Percentiles rank a stretch among this genome's conserved stretches.
Conservation (phyloP, 2,329 filamentous ascomycete genomes). For the Nothophoma quercina region DNA sequence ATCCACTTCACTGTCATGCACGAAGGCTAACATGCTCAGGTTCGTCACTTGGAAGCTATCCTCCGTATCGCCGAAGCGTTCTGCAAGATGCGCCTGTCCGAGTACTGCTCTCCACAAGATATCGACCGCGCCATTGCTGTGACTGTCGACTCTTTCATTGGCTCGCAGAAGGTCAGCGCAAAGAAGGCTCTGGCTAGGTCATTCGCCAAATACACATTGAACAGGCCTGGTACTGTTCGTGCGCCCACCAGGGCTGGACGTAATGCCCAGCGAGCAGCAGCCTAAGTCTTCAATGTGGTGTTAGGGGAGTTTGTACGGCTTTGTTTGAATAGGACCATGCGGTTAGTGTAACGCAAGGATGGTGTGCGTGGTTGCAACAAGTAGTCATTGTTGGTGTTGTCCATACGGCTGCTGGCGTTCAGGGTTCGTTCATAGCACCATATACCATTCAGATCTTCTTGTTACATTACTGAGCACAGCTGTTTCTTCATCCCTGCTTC, state of each 20-base stretch:
- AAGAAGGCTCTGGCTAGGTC: constrained; percentile 94
- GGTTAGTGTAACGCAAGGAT: background rate
- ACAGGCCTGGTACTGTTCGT: constrained; percentile 53
- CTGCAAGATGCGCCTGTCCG: constrained; percentile 96
- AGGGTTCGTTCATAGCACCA: constrained; percentile 5
- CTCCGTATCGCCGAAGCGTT: constrained; percentile 95
- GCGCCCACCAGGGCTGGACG: constrained; percentile 35
- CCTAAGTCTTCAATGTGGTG: constrained; percentile 5
- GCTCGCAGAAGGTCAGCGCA: constrained; percentile 94
- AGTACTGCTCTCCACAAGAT: constrained; percentile 88
- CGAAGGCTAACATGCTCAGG: constrained; percentile 60
- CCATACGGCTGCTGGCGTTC: background rate
- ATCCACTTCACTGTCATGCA: background rate
- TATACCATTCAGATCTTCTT: constrained; percentile 16
- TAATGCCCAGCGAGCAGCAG: constrained; percentile 39
- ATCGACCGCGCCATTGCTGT: constrained; percentile 98
- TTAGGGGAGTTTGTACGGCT: background rate
- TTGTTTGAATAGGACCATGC: background rate
- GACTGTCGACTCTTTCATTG: constrained; percentile 94
- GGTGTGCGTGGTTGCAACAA: background rate
- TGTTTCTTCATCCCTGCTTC: too few relatives aligned
- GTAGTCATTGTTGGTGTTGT: background rate
- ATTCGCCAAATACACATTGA: constrained; percentile 86
- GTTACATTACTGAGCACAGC: too few relatives aligned
- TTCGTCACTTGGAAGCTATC: constrained; percentile 96